Base-by-base conservation (phyloP, 495 filamentous ascomycete species). In the Thermothielavioides terrestris region DNA sequence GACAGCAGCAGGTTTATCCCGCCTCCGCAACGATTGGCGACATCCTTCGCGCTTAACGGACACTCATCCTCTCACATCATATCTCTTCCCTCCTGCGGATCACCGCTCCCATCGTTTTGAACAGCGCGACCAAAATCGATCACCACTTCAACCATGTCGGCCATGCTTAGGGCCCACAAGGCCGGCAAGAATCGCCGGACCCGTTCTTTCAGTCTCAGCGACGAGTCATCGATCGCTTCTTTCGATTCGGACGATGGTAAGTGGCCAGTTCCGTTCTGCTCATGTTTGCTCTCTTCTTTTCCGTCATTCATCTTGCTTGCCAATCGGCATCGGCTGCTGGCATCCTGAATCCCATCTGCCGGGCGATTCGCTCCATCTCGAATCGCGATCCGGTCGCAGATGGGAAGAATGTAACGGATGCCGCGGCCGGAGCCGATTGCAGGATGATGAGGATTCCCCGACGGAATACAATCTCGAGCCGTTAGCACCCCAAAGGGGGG, bases 61-160 rank as follows among this genome's bases (percentile, higher is more conserved):
- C 42, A 22, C 31, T 17, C 30, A 34, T 45, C 30, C 14, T 15
- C 38, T 44, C 42, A 22, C n/a, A 9, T 6, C 31, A 26, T n/a
- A 6, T 41, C 8, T 34, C 42, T 9, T 28, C 26, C 21, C 11
- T 17, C 12, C 31, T 25, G 23, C 28, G 43, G 30, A 46, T 25
- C 11, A 10, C 30, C 25, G 35, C 31, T 14, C 28, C 22, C 6
- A 10, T 32, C 36, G 25, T 23, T 5, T 26, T 25, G 23, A 28
- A 6, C 15, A 48, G 17, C 14, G 1, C 9, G 10, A 42, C 26
- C n/a, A 30, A 2, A 26, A n/a, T 18, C 22, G 2, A 46, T 11
- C n/a, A 35, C 20, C 27, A 26, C 38, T 36, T 15, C 30, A 17
- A 36, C 47, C 21, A 50, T 50, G 47, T 50, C 47, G 25, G 47